These are phyloP conservation scores for Zymoseptoria passerinii DNA, from an alignment of 2,329 filamentous ascomycete genomes.

Conservation along the genomic window DNA sequence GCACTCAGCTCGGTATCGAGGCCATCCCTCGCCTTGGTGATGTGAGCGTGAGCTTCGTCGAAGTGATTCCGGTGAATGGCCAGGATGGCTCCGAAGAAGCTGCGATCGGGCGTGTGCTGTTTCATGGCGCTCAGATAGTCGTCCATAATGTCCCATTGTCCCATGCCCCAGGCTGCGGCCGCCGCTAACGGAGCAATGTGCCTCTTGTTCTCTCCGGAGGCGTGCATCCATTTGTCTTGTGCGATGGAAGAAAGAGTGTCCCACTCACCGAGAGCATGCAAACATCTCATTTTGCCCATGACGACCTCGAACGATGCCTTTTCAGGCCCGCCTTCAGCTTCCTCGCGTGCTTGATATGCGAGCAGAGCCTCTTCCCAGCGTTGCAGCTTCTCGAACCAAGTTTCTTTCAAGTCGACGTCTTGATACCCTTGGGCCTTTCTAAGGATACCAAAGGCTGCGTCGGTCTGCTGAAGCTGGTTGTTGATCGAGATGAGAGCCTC, in stretches of 20 bases:
- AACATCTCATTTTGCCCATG: conserved; percentile 98
- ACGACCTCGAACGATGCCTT: conserved; percentile 76
- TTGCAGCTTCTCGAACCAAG: conserved; percentile 97
- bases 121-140: conserved; percentile 95
- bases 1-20: conserved; percentile 94
- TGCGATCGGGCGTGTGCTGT: conserved; percentile 81
- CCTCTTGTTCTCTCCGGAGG: conserved; percentile 76
- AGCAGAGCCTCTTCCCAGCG: conserved; percentile 94
- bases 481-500: conserved; percentile 99
- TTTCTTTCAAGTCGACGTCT: conserved; percentile 93
- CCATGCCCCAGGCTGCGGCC: conserved; percentile 89
- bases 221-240: conserved; percentile 88
- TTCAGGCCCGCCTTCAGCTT: conserved; percentile 46
- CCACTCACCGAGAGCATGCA: conserved; percentile 96
- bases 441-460: conserved; percentile 95
- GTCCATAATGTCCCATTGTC: conserved; percentile 98
- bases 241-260: conserved; percentile 82
- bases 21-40: conserved; percentile 84
- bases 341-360: conserved; percentile 83
- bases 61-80: conserved; percentile 94
- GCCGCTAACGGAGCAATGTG: conserved; percentile 89
- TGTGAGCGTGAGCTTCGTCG: conserved; percentile 77
- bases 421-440: conserved; percentile 92
- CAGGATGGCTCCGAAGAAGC: conserved; percentile 95
- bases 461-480: conserved; percentile 97